Conservation (phyloP, 805 yeast genomes). For the Hanseniaspora clermontiae region DNA sequence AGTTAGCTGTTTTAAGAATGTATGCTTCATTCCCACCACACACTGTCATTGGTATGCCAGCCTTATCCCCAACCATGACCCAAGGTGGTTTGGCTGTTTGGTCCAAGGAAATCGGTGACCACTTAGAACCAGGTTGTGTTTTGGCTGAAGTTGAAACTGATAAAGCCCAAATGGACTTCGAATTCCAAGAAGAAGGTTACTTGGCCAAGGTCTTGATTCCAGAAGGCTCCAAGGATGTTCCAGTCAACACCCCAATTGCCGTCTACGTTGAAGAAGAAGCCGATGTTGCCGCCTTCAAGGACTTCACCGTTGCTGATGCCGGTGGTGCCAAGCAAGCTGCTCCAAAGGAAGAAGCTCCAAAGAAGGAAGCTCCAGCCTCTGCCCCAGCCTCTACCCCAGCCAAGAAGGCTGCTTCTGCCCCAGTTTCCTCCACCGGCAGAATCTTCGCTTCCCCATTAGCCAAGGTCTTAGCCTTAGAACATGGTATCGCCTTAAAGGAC, state of each 20-base stretch:
- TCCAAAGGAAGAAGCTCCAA: slow-evolving; percentile 25
- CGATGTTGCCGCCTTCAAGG: slow-evolving; percentile 79
- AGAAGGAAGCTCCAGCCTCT: slow-evolving; percentile 30
- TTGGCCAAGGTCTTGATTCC: slow-evolving; percentile 75
- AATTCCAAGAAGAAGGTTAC: slow-evolving; percentile 93
- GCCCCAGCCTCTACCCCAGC: slow-evolving; percentile 22
- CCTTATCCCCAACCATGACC: slow-evolving; percentile 98
- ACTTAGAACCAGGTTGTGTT: slow-evolving; percentile 80
- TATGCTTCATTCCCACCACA: slow-evolving; percentile 58
- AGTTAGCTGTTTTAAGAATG: slow-evolving; percentile 22
- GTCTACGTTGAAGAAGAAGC: slow-evolving; percentile 80
- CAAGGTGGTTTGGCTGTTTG: slow-evolving; percentile 84
- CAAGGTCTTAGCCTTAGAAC: slow-evolving; percentile 80
- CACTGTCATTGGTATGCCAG: slow-evolving; percentile 91
- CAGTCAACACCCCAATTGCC: slow-evolving; percentile 92
- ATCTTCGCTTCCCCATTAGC: slow-evolving; percentile 93
- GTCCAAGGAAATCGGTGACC: slow-evolving; percentile 83
- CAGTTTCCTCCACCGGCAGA: slow-evolving; percentile 37
- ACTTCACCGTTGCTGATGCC: slow-evolving; percentile 73
- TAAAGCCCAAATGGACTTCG: slow-evolving; percentile 95
- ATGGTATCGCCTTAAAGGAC: slow-evolving; percentile 75
- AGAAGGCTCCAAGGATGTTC: slow-evolving; percentile 78
- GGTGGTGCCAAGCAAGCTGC: not conserved
- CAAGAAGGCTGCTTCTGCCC: slow-evolving; percentile 26
- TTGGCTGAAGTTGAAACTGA: slow-evolving; percentile 96